Percentiles rank a stretch among this genome's conserved stretches.
Evolutionary conservation across 2,329 filamentous ascomycete genomes (phyloP).

Genomic region (Calonectria pteridis): DNA sequence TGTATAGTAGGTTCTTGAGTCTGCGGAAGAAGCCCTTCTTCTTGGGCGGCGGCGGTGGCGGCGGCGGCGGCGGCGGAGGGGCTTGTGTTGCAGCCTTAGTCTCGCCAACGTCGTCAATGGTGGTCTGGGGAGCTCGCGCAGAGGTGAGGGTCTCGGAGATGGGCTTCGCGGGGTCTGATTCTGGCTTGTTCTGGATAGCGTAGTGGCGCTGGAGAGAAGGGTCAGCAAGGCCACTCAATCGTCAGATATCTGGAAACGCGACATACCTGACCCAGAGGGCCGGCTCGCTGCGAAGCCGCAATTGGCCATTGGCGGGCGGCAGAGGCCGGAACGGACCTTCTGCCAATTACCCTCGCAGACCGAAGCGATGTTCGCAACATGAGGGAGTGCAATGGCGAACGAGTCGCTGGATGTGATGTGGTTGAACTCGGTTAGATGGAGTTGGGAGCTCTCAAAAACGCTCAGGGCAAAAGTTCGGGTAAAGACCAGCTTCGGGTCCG

Average conservation of each 20-base stretch:
- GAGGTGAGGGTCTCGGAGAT: slow-evolving; percentile 65
- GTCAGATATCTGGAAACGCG: slow-evolving; percentile 53
- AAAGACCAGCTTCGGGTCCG: slow-evolving; percentile 48
- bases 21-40: slow-evolving; percentile 78
- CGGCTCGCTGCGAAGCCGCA: slow-evolving; percentile 50
- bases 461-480: slow-evolving; percentile 61
- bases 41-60: slow-evolving; percentile 59
- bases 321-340: slow-evolving; percentile 65
- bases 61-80: slow-evolving; percentile 45
- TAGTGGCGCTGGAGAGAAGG: slow-evolving; percentile 64
- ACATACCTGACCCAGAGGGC: slow-evolving; percentile 48
- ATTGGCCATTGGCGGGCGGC: slow-evolving; percentile 71
- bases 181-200: slow-evolving; percentile 66
- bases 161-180: slow-evolving; percentile 61
- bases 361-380: slow-evolving; percentile 79
- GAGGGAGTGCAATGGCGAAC: slow-evolving; percentile 64
- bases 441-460: slow-evolving; percentile 56
- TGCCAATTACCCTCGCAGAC: slow-evolving; percentile 71
- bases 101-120: slow-evolving; percentile 52
- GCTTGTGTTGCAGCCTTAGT: slow-evolving; percentile 55
- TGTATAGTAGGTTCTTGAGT: slow-evolving; percentile 82
- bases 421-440: slow-evolving; percentile 49
- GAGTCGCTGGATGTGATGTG: slow-evolving; percentile 47
- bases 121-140: slow-evolving; percentile 57
- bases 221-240: slow-evolving; percentile 48